phyloP scores from a whole-genome alignment of 805 yeast species.

The Wickerhamiella hasegawae region DNA sequence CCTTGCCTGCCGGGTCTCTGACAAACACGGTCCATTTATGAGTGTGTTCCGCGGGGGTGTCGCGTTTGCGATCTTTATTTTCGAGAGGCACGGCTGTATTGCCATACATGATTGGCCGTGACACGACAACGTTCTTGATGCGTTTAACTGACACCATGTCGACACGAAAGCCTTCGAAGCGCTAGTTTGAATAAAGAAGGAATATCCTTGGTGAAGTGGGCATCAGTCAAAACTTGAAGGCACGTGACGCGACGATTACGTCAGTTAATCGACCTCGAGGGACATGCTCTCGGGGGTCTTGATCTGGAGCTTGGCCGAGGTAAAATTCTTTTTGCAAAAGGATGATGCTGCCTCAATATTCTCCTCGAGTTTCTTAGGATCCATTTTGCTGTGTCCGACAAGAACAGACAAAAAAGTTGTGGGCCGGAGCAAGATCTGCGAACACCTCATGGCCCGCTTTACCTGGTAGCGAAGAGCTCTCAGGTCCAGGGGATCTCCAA shows the following conservation, averaged over 20 bases:
- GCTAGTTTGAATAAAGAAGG: neutral
- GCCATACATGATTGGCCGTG: slow-evolving; percentile 71
- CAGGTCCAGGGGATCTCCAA: slow-evolving; percentile 6
- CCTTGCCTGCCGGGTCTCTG: slow-evolving; percentile 53
- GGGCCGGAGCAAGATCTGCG: slow-evolving; percentile 14
- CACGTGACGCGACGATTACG: neutral
- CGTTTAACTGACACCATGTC: slow-evolving; percentile 8
- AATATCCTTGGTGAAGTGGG: neutral
- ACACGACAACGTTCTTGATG: slow-evolving; percentile 42
- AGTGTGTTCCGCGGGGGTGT: slow-evolving; percentile 78
- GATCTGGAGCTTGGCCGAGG: slow-evolving; percentile 9
- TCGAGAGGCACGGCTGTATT: slow-evolving; percentile 60
- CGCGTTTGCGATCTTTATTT: slow-evolving; percentile 32
- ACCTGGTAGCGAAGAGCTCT: slow-evolving; percentile 5
- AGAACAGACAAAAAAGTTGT: slow-evolving; percentile 7
- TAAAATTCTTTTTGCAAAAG: slow-evolving; percentile 5
- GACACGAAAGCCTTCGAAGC: too few species aligned
- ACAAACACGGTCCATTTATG: slow-evolving; percentile 93
- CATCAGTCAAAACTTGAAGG: neutral
- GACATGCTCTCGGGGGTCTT: slow-evolving; percentile 14
- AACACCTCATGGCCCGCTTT: slow-evolving; percentile 2
- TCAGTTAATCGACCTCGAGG: neutral
- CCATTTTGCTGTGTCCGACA: slow-evolving; percentile 17
- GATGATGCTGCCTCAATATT: slow-evolving; percentile 11
- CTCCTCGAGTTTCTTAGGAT: slow-evolving; percentile 8